Percentiles rank a stretch among this genome's conserved stretches.
Evolutionary conservation across 257 asterid genomes (phyloP).

Genomic region (Salvia rosmarinus): DNA sequence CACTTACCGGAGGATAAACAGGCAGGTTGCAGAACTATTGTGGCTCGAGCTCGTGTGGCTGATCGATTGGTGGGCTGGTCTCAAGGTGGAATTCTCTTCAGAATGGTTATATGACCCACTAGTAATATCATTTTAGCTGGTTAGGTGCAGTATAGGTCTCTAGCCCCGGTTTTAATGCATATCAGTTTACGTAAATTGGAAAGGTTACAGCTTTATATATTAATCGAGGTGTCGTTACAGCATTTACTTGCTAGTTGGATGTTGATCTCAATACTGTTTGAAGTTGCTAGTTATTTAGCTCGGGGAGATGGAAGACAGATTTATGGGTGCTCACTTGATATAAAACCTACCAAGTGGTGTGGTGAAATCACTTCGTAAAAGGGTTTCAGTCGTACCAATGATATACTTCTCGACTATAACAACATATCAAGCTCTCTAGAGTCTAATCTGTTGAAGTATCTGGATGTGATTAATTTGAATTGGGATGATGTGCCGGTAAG

Average conservation of each 20-base stretch:
- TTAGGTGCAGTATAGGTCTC: conserved; percentile 15
- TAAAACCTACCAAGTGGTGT: too few species aligned
- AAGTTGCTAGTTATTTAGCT: conserved; percentile 1
- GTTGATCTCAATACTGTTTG: conserved; percentile 9
- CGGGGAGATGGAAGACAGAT: neutral
- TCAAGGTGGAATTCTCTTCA: conserved; percentile 57
- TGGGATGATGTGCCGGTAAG: conserved; percentile 18
- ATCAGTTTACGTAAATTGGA: neutral
- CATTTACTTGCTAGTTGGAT: conserved; percentile 23
- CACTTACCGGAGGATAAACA: conserved; percentile 76
- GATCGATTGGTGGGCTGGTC: conserved; percentile 97
- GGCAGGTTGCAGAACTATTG: conserved; percentile 70
- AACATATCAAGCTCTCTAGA: neutral
- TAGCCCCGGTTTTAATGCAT: neutral
- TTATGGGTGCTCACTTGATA: too few species aligned
- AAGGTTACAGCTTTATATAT: neutral
- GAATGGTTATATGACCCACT: neutral
- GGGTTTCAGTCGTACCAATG: too few species aligned
- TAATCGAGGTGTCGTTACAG: neutral
- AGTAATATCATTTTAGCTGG: neutral
- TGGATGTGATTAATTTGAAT: conserved; percentile 17
- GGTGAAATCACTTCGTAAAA: too few species aligned
- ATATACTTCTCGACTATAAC: neutral
- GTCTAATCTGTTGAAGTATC: conserved; percentile 2
- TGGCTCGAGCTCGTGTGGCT: conserved; percentile 99